phyloP scores from a whole-genome alignment of 345 rosid genomes.

The Eutrema yunnanense region DNA sequence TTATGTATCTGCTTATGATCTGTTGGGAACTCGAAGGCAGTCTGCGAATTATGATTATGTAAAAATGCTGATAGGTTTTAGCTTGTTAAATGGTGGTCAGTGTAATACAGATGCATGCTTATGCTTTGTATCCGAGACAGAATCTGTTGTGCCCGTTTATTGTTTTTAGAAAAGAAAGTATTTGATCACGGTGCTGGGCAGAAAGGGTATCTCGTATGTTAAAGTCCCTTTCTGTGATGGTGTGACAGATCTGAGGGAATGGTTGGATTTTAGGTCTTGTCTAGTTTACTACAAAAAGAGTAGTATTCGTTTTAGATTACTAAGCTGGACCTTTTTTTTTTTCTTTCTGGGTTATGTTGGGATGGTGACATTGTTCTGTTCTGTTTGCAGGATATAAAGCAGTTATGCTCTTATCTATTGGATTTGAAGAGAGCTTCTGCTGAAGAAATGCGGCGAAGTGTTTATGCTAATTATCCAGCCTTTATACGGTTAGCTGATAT shows the following conservation, averaged over 20 bases:
- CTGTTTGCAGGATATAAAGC: slow-evolving; percentile 75
- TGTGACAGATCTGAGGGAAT: neutral
- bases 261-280: neutral
- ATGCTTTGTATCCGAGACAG: neutral
- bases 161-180: neutral
- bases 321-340: neutral
- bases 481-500: slow-evolving; percentile 66
- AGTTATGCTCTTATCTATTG: slow-evolving; percentile 69
- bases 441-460: slow-evolving; percentile 97
- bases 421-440: slow-evolving; percentile 98
- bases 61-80: neutral
- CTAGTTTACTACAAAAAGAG: neutral
- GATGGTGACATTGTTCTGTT: neutral
- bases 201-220: neutral
- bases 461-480: slow-evolving; percentile 94
- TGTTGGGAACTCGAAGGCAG: neutral
- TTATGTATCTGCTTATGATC: neutral
- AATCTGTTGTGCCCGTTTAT: neutral
- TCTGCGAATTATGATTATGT: neutral
- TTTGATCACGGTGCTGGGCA: neutral
- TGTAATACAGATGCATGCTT: neutral
- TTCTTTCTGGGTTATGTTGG: neutral
- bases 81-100: neutral
- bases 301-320: neutral
- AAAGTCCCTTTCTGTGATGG: neutral